phyloP scores from a whole-genome alignment of 306 rosid genomes.

The Rosa persica region DNA sequence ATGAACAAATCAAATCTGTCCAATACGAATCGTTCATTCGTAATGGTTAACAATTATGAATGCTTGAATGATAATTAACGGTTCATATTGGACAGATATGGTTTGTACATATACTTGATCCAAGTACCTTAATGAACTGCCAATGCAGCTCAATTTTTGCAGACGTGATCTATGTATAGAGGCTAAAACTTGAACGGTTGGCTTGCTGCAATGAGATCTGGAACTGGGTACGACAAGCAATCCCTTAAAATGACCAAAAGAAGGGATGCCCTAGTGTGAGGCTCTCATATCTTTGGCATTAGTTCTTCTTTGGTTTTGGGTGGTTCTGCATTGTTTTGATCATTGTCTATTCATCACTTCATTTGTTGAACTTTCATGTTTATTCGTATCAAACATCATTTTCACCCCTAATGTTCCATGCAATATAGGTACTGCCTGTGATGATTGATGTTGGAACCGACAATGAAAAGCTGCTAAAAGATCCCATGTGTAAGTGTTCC shows the following conservation, averaged over 20 bases:
- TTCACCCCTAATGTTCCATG: not conserved
- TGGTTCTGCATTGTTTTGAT: not conserved
- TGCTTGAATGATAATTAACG: too few relatives aligned
- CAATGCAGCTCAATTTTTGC: too few relatives aligned
- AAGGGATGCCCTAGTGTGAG: not conserved
- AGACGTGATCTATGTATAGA: too few relatives aligned
- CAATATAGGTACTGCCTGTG: constrained; percentile 84
- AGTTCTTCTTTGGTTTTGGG: not conserved
- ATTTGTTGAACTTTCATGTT: constrained; percentile 6
- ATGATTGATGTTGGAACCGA: constrained; percentile 99
- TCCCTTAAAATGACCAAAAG: not conserved
- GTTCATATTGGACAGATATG: too few relatives aligned
- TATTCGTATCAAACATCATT: not conserved
- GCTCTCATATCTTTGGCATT: not conserved
- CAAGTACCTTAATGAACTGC: too few relatives aligned
- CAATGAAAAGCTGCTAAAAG: constrained; percentile 76
- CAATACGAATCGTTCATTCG: too few relatives aligned
- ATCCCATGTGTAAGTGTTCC: constrained; percentile 73
- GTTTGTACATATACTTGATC: too few relatives aligned
- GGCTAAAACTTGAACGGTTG: too few relatives aligned
- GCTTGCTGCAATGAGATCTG: too few relatives aligned
- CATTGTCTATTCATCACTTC: constrained; percentile 4
- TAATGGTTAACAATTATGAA: too few relatives aligned
- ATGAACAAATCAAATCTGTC: too few relatives aligned
- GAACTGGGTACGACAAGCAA: not conserved